A percentile compares a stretch with the other conserved stretches of the same genome.
Conservation (phyloP, 2,329 filamentous ascomycete genomes). For the Ceratocystis albifundus region DNA sequence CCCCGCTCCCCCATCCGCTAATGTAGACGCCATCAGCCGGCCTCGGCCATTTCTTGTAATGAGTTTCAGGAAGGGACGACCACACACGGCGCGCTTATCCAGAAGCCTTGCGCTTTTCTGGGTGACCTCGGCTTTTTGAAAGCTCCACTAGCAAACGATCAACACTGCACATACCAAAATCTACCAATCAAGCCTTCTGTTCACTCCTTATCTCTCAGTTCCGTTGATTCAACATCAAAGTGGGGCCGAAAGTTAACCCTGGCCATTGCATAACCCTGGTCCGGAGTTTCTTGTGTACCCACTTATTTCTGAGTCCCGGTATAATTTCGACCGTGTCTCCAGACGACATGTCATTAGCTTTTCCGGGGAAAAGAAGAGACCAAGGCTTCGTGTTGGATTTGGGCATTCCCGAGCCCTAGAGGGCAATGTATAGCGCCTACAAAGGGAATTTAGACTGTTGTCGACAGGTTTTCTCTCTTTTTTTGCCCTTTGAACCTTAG, state of each 20-base stretch:
- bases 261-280: background rate
- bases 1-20: too few relatives aligned
- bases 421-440: background rate
- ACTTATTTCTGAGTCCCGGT: constrained; percentile 1
- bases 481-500: background rate
- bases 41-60: background rate
- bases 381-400: background rate
- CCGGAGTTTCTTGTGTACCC: background rate
- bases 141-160: background rate
- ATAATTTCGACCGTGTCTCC: background rate
- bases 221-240: background rate
- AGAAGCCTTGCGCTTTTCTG: too few relatives aligned
- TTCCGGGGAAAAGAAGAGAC: background rate
- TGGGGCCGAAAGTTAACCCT: background rate
- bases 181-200: background rate
- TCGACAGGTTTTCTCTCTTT: background rate
- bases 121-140: too few relatives aligned
- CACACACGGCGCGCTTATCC: too few relatives aligned
- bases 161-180: background rate
- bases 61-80: too few relatives aligned
- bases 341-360: constrained; percentile 5
- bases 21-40: background rate
- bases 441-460: background rate
- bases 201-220: background rate
- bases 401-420: background rate